A percentile compares a stretch with the other conserved stretches of the same genome.
Evolutionary conservation across 495 filamentous ascomycete species (phyloP).

Genomic region (Xylaria cubensis): DNA sequence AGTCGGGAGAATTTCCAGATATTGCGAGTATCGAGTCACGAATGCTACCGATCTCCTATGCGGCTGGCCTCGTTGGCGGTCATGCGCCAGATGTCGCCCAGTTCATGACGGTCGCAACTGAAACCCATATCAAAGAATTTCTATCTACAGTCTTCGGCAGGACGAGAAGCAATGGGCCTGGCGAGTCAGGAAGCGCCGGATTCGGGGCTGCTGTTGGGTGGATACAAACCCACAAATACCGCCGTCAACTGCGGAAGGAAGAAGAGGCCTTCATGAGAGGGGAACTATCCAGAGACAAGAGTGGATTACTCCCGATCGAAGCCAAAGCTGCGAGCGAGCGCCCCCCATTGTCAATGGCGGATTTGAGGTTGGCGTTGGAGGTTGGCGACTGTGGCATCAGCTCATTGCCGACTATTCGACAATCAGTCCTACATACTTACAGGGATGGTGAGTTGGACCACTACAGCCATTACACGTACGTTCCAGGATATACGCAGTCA

Average conservation of each 20-base stretch:
- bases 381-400: slow-evolving; percentile 75
- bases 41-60: slow-evolving; percentile 94
- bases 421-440: slow-evolving; percentile 73
- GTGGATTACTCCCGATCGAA: slow-evolving; percentile 78
- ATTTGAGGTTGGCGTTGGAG: slow-evolving; percentile 76
- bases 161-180: slow-evolving; percentile 78
- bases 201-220: slow-evolving; percentile 69
- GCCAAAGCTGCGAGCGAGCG: slow-evolving; percentile 71
- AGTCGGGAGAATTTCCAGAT: slow-evolving; percentile 94
- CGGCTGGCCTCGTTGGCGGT: slow-evolving; percentile 81
- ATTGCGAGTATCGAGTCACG: slow-evolving; percentile 76
- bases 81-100: slow-evolving; percentile 74
- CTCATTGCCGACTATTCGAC: slow-evolving; percentile 76
- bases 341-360: slow-evolving; percentile 74
- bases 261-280: slow-evolving; percentile 71
- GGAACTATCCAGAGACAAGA: slow-evolving; percentile 70
- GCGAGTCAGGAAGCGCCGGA: slow-evolving; percentile 59
- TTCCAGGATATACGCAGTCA: slow-evolving; percentile 46
- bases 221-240: slow-evolving; percentile 81
- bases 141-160: slow-evolving; percentile 78
- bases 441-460: slow-evolving; percentile 78
- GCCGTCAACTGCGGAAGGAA: slow-evolving; percentile 72
- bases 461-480: slow-evolving; percentile 59
- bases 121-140: slow-evolving; percentile 91
- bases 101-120: slow-evolving; percentile 88